These are phyloP conservation scores for Penicillium psychrosexuale DNA, from an alignment of 2,329 filamentous ascomycete genomes.

Conservation along the genomic window DNA sequence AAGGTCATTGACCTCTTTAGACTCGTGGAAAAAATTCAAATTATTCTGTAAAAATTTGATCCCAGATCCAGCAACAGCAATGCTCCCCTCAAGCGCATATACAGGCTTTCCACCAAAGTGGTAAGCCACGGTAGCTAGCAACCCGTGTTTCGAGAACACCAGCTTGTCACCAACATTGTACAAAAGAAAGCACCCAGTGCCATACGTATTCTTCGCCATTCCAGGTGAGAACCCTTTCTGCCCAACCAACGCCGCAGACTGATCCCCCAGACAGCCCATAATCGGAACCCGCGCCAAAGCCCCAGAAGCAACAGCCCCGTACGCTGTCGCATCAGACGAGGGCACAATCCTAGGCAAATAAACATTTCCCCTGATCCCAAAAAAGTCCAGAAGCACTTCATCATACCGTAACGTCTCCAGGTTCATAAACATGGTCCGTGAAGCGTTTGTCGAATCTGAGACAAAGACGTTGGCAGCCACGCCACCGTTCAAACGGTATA, in stretches of 20 bases:
- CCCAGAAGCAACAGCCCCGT: conserved; percentile 64
- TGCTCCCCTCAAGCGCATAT: conserved; percentile 80
- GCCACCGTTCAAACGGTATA: conserved; percentile 75
- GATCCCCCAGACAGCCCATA: conserved; percentile 78
- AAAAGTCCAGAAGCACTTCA: conserved; percentile 71
- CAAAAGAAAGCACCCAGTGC: conserved; percentile 82
- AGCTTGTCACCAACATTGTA: conserved; percentile 85
- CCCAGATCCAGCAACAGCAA: conserved; percentile 76
- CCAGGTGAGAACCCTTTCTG: conserved; percentile 80
- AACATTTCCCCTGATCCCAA: conserved; percentile 70
- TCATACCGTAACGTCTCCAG: conserved; percentile 75
- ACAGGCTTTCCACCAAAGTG: conserved; percentile 69
- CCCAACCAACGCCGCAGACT: conserved; percentile 80
- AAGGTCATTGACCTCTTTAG: conserved; percentile 61
- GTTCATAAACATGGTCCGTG: conserved; percentile 92
- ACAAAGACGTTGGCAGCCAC: conserved; percentile 67
- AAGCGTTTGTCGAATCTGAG: conserved; percentile 83
- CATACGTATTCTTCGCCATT: conserved; percentile 86
- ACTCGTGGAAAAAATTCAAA: conserved; percentile 58
- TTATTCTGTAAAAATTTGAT: conserved; percentile 72
- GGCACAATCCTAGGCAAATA: conserved; percentile 75
- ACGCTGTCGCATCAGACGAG: conserved; percentile 69
- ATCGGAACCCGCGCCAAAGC: conserved; percentile 66
- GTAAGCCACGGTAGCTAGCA: conserved; percentile 81
- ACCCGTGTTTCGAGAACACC: conserved; percentile 76